These are phyloP conservation scores for Leonotis leonurus DNA, from an alignment of 257 asterid species.

Conservation along the genomic window DNA sequence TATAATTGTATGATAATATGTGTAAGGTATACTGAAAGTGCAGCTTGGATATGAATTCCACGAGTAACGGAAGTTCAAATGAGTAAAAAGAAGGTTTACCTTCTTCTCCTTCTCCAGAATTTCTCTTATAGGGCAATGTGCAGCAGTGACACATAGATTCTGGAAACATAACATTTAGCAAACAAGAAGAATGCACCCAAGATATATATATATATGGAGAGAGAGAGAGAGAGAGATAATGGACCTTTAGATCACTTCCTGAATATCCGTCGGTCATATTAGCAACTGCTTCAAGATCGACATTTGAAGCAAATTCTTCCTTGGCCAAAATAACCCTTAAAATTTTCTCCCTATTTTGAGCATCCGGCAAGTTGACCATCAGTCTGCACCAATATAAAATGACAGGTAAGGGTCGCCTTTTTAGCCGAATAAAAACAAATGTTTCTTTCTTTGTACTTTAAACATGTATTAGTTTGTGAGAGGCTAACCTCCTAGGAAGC, in stretches of 20 bases:
- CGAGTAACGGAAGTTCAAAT: too few species aligned
- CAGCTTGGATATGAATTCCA: too few species aligned
- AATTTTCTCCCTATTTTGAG: slow-evolving; percentile 63
- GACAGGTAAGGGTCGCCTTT: background rate
- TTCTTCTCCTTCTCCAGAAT: slow-evolving; percentile 56
- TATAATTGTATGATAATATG: slow-evolving; percentile 15
- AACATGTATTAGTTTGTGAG: slow-evolving; percentile 8
- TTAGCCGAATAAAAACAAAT: background rate
- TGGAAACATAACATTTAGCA: slow-evolving; percentile 21
- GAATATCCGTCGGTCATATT: slow-evolving; percentile 88
- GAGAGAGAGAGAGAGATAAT: background rate
- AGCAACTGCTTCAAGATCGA: slow-evolving; percentile 70
- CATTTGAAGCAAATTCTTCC: slow-evolving; percentile 60
- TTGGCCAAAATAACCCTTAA: slow-evolving; percentile 58
- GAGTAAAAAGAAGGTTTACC: slow-evolving; percentile 21
- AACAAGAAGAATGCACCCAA: background rate
- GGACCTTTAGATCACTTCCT: slow-evolving; percentile 93
- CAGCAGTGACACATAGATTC: slow-evolving; percentile 69
- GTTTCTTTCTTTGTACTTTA: background rate
- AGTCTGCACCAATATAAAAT: slow-evolving; percentile 38
- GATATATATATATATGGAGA: background rate
- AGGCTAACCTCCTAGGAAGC: slow-evolving; percentile 73
- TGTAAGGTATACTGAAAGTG: background rate
- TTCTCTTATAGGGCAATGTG: slow-evolving; percentile 69
- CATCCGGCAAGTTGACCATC: slow-evolving; percentile 91